Base-by-base conservation (phyloP, 164 flowering plant genomes). In the Cinnamomum chago region DNA sequence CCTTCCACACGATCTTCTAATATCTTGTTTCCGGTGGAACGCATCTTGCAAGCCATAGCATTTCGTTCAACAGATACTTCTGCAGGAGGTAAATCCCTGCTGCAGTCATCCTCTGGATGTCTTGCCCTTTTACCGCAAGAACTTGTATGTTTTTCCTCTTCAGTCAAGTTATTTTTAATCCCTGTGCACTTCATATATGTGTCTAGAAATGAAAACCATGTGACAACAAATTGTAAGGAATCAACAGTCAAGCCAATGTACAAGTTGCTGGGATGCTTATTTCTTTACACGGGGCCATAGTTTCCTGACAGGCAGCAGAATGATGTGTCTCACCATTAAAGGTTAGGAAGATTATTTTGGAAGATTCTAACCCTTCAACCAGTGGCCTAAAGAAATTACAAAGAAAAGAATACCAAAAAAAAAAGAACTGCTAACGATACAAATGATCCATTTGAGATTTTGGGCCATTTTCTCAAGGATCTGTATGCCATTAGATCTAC, bases 111-210 rank as follows among this genome's bases (percentile, higher is more conserved):
- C 71, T 80, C 81, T 68, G 74, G 52, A 71, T 81, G 75, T 79
- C 82, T 86, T 50, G 90, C 81, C 76, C 82, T 90, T 81, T 94
- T 94, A 79, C 50, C 72, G 47, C n/a, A 27, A 71, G 33, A 13
- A 72, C 62, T 65, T 28, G 83, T 65, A 64, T 71, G 30, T 50
- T 76, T 78, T 20, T 68, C 77, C 68, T 75, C 83, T n/a, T 76
- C 84, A 55, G 75, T 64, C 30, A 40, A 69, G 70, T 64, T 79
- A 75, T 25, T 72, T n/a, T 40, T 33, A 60, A 40, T 60, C 62
- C 33, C 73, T 50, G 52, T 35, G 68, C 47, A 62, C 50, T 11
- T 11, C 51, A 66, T 60, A 13, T 1, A 35, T 73, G 60, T 17
- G 6, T 12, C 25, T 70, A 17, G 30, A 6, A 12, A 23, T 50